Base-by-base conservation (phyloP, 805 yeast species). In the Candida ovalis region DNA sequence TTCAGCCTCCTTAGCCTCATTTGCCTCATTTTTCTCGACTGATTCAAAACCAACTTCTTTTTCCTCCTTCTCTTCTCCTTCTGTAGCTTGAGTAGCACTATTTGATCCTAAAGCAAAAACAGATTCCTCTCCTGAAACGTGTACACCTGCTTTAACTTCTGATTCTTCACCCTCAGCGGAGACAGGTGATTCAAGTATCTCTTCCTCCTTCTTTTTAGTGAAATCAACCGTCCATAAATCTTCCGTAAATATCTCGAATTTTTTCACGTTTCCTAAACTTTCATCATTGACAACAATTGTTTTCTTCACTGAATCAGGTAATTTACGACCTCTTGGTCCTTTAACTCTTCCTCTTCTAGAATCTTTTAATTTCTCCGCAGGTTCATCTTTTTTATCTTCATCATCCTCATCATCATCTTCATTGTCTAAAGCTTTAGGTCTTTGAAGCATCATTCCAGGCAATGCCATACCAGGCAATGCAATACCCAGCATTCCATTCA, bases 241-340 rank as follows among this genome's bases (percentile, higher is more conserved):
- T 8, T 62, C 61, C 5, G 65, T 62, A 35, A 62, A 62, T 3
- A 72, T 49, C 21, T 61, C 59, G 50, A 71, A 71, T 30, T 68
- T 64, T 1, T 69, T 53, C 28, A 44, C 51, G 38, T 52, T 53
- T 2, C 68, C 67, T 24, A 63, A 49, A 18, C 56, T 59, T n/a
- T 55, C 57, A 36, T 68, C 71, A 27, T 63, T 57, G 28, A 72
- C 71, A 9, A 70, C 61, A 1, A 70, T 64, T 0, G 75, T 68
- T 3, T 73, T 72, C 41, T 73, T 71, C 12, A 82, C 77, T n/a
- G 72, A 64, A 47, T 72, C 75, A 0, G 94, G 94, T 45, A 85
- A 66, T 57, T 79, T 81, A 51, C 88, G 77, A 0, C 91, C 91
- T 52, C 80, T 73, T 40, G 95, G 95, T 0, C 92, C 94, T 55